Conservation (phyloP, 257 asterid species). For the Mentha longifolia region DNA sequence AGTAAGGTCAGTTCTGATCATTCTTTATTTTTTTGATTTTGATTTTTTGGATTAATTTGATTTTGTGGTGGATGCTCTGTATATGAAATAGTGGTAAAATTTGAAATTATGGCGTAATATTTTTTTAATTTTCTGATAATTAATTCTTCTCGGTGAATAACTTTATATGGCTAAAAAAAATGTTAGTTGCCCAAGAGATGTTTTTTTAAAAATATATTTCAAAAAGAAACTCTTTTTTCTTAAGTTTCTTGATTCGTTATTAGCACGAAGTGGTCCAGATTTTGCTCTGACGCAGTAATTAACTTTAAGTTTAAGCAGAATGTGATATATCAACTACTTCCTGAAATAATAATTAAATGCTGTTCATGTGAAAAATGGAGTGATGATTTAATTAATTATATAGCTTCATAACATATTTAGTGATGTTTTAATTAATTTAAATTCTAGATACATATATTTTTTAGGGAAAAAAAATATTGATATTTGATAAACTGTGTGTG, state of each 20-base stretch:
- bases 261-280: not conserved
- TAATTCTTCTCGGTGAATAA: no score
- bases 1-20: constrained; percentile 64
- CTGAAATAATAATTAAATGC: not conserved
- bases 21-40: not conserved
- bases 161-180: not conserved
- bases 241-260: not conserved
- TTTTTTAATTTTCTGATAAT: not conserved
- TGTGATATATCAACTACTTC: not conserved
- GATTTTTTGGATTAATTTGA: not conserved
- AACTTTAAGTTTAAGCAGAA: not conserved
- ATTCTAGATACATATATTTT: not conserved
- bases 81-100: not conserved
- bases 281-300: not conserved
- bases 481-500: no score
- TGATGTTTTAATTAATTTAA: not conserved
- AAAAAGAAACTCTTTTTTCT: not conserved
- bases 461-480: no score
- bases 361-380: not conserved
- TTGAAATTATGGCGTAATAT: not conserved
- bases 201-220: not conserved
- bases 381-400: not conserved
- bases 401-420: not conserved
- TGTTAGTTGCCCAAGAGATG: not conserved
- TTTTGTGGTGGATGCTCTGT: not conserved